Base-by-base conservation (phyloP, 2,329 filamentous ascomycete species). In the Penicillium sp. region DNA sequence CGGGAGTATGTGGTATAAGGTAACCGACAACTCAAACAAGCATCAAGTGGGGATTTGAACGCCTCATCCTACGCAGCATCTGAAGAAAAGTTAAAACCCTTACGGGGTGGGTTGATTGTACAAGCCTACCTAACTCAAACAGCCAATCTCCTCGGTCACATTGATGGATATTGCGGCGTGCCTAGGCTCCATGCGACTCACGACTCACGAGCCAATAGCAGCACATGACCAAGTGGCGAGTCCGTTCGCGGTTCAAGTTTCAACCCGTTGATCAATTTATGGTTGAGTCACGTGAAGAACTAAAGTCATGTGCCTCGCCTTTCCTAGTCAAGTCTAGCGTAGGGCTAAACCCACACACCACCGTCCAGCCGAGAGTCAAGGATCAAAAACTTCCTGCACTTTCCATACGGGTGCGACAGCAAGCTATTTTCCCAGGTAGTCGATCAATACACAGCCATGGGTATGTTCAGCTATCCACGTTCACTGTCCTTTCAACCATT, bases 341-440 rank as follows among this genome's bases (percentile, higher is more conserved):
- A 73, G 71, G 71, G 71, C 68, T 71, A 64, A 72, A 65, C 70
- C 69, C 70, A 63, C 70, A 70, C 70, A 70, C 66, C 57, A 68
- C 65, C 58, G 62, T 63, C 64, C 61, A 64, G 65, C 64, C 65
- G 64, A 68, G 68, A 68, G 62, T 70, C 62, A 55, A 66, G 64
- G 62, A 70, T 61, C 60, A 61, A 69, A 70, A 70, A 62, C 61
- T 61, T 68, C 61, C 55, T 66, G 64, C 62, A 64, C 59, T 65
- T 66, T 60, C 54, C 59, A 63, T 64, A 62, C 59, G 66, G 64
- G 67, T 68, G 68, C 68, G 66, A 70, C 64, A 69, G 67, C 65
- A 63, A 69, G 65, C 64, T 56, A 69, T 68, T 64, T 64, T 66
- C 60, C 60, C 63, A 68, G 65, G 63, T 63, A 63, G 68, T 65